phyloP scores from a whole-genome alignment of 1,284 basidiomycete genomes.

The Trichosporon ovoides region DNA sequence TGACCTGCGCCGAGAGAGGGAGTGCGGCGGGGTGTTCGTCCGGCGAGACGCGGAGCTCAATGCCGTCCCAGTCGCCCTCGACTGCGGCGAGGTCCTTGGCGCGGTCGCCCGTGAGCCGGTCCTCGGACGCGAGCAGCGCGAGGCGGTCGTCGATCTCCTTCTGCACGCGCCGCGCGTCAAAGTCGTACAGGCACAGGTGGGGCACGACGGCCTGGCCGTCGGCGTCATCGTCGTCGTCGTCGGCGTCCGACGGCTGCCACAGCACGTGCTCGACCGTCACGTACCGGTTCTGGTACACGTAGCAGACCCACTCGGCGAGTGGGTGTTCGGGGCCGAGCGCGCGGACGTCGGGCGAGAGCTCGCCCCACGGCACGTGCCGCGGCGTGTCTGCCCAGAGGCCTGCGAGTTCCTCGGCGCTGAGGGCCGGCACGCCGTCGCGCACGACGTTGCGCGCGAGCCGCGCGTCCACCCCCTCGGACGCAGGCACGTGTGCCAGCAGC shows the following conservation, averaged over 20 bases:
- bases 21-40: background rate
- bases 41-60: conserved; percentile 19
- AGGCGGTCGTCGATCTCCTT: conserved; percentile 27
- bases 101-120: background rate
- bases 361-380: conserved; percentile 26
- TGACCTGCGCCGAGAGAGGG: background rate
- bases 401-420: background rate
- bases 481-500: conserved; percentile 37
- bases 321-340: conserved; percentile 34
- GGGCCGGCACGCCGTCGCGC: background rate
- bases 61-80: conserved; percentile 14
- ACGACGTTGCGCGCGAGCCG: background rate
- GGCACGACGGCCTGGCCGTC: conserved; percentile 17
- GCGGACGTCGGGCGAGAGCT: conserved; percentile 38
- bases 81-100: conserved; percentile 16
- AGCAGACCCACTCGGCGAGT: conserved; percentile 43
- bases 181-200: conserved; percentile 37
- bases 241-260: background rate
- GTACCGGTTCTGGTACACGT: conserved; percentile 46
- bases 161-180: conserved; percentile 37
- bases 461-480: background rate
- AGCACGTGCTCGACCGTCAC: conserved; percentile 20
- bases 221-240: background rate
- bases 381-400: background rate
- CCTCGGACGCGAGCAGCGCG: background rate